Evolutionary conservation across 2,329 filamentous ascomycete genomes (phyloP).

Genomic region (Fusarium pseudograminearum): DNA sequence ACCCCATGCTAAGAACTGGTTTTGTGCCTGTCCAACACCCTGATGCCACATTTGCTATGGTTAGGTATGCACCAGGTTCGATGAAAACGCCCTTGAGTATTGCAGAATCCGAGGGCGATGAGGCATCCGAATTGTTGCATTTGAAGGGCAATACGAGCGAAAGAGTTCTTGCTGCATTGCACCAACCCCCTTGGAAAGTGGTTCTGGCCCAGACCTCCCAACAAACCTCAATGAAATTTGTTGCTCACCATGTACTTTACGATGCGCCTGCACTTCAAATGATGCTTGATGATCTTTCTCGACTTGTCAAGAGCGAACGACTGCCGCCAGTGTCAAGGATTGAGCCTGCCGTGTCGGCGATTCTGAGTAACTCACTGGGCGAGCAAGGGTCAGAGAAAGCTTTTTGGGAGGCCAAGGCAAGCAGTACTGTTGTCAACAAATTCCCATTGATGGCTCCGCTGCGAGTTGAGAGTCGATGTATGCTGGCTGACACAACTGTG

Average conservation of each 20-base stretch:
- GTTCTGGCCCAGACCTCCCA: constrained; percentile 56
- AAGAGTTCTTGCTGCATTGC: constrained; percentile 58
- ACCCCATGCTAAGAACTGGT: constrained; percentile 82
- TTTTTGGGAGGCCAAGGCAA: constrained; percentile 74
- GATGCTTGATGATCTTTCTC: constrained; percentile 71
- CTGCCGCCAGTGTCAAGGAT: constrained; percentile 42
- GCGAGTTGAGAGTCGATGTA: constrained; percentile 50
- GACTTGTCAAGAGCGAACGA: constrained; percentile 42
- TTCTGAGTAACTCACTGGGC: constrained; percentile 53
- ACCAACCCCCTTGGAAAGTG: constrained; percentile 73
- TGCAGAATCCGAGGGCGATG: not conserved
- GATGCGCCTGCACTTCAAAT: constrained; percentile 80
- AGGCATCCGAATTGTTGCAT: constrained; percentile 48
- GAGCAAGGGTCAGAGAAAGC: constrained; percentile 53
- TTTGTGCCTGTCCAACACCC: constrained; percentile 73
- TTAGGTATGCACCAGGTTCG: constrained; percentile 63
- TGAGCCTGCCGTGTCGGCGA: constrained; percentile 55
- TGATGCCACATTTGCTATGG: constrained; percentile 77
- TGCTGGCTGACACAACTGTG: constrained; percentile 50
- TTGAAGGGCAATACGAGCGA: constrained; percentile 55
- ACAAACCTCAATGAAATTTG: constrained; percentile 56
- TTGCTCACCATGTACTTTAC: constrained; percentile 84
- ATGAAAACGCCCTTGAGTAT: constrained; percentile 27
- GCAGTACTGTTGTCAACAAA: constrained; percentile 69
- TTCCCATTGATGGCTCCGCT: constrained; percentile 83